Evolutionary conservation across 805 yeast genomes (phyloP).

Genomic region (Ogataea methanolica): DNA sequence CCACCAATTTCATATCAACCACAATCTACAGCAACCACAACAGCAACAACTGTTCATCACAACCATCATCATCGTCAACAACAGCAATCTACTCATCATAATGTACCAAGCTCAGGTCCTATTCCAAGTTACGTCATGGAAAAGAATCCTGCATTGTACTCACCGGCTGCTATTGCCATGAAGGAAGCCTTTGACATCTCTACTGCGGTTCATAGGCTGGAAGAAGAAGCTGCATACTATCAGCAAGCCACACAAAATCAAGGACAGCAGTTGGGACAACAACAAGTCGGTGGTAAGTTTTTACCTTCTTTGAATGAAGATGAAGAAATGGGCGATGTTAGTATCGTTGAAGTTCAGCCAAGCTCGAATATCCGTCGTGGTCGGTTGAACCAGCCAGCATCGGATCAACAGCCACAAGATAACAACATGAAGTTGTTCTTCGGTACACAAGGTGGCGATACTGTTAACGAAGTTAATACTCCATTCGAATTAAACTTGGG

Average conservation of each 20-base stretch:
- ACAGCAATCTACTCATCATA: background rate
- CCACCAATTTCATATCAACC: background rate
- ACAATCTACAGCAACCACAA: constrained; percentile 12
- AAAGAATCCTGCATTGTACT: constrained; percentile 32
- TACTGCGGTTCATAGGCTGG: constrained; percentile 56
- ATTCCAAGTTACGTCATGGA: constrained; percentile 15
- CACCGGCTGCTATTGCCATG: constrained; percentile 57
- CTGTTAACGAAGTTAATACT: background rate
- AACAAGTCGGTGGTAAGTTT: background rate
- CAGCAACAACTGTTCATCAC: background rate
- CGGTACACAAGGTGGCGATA: background rate
- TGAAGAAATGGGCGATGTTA: constrained; percentile 9
- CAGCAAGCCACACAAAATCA: constrained; percentile 5
- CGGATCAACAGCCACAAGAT: no score
- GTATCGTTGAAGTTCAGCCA: no score
- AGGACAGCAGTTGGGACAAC: background rate
- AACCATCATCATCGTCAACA: constrained; percentile 2
- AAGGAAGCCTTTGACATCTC: constrained; percentile 58
- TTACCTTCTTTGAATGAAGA: constrained; percentile 15
- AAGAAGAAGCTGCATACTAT: constrained; percentile 40
- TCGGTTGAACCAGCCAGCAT: no score
- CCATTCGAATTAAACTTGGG: constrained; percentile 43
- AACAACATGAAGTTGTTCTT: background rate
- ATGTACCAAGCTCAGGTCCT: constrained; percentile 5
- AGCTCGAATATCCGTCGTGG: no score